A percentile compares a stretch with the other conserved stretches of the same genome.
Evolutionary conservation across 768 basidiomycete genomes (phyloP).

Genomic region (Kwoniella mangroviensis): DNA sequence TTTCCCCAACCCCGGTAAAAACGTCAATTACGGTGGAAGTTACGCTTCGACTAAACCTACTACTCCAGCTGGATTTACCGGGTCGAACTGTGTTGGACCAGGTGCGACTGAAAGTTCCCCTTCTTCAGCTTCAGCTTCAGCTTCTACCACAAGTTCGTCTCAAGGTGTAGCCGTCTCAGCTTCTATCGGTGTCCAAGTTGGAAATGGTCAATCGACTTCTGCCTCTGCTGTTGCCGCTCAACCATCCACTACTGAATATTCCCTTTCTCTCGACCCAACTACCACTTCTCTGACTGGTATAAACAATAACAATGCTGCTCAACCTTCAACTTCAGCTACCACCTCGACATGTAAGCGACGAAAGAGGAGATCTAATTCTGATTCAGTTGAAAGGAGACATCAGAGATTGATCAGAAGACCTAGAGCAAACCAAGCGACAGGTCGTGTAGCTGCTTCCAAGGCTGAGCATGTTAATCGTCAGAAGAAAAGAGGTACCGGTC

Average conservation of each 20-base stretch:
- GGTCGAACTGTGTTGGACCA: constrained; percentile 50
- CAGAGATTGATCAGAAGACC: constrained; percentile 19
- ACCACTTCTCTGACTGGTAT: background rate
- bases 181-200: constrained; percentile 3
- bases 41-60: constrained; percentile 48
- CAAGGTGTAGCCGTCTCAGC: constrained; percentile 10
- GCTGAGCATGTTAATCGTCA: constrained; percentile 19
- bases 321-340: constrained; percentile 7
- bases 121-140: constrained; percentile 7
- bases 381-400: background rate
- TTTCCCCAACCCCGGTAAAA: constrained; percentile 53
- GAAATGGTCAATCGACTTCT: constrained; percentile 2
- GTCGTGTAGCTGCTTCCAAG: constrained; percentile 23
- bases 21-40: constrained; percentile 47
- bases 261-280: constrained; percentile 14
- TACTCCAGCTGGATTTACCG: constrained; percentile 41
- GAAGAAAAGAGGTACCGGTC: constrained; percentile 11
- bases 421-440: constrained; percentile 2
- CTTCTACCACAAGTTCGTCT: constrained; percentile 9
- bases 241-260: constrained; percentile 19
- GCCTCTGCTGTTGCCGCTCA: constrained; percentile 20
- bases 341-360: constrained; percentile 18
- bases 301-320: constrained; percentile 12
- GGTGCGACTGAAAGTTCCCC: constrained; percentile 24
- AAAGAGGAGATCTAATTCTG: constrained; percentile 2